phyloP scores from a whole-genome alignment of 192 early-diverging fungal species.

The Backusella australiensis region DNA sequence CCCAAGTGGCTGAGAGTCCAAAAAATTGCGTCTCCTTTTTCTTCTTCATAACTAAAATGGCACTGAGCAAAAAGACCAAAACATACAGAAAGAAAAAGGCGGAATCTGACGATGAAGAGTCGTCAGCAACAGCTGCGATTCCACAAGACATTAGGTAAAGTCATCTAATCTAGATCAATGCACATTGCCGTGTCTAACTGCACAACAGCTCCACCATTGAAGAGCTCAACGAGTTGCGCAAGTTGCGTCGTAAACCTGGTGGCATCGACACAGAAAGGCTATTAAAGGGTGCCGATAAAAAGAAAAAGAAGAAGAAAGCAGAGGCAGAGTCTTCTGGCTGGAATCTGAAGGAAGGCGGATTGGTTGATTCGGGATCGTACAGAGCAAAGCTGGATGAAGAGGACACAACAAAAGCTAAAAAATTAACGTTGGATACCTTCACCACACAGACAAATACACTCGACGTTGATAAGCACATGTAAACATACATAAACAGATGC shows the following conservation, averaged over 20 bases:
- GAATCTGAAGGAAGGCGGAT: constrained; percentile 55
- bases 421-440: constrained; percentile 60
- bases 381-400: constrained; percentile 28
- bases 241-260: constrained; percentile 49
- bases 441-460: constrained; percentile 72
- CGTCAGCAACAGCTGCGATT: background rate
- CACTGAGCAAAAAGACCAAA: constrained; percentile 10
- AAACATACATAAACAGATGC: background rate
- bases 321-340: constrained; percentile 50
- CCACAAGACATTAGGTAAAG: constrained; percentile 13
- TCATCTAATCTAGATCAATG: background rate
- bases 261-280: constrained; percentile 60
- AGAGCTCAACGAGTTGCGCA: constrained; percentile 57
- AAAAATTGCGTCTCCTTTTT: background rate
- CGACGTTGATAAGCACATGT: constrained; percentile 82
- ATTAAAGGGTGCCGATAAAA: constrained; percentile 51
- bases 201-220: constrained; percentile 42
- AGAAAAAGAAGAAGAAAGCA: constrained; percentile 41
- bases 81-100: constrained; percentile 28
- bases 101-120: constrained; percentile 25
- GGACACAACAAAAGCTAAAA: constrained; percentile 12
- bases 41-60: background rate
- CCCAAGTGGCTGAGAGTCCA: background rate
- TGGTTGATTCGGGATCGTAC: constrained; percentile 49
- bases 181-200: background rate